Conservation (phyloP, 164 flowering plant species). For the Vitis riparia region DNA sequence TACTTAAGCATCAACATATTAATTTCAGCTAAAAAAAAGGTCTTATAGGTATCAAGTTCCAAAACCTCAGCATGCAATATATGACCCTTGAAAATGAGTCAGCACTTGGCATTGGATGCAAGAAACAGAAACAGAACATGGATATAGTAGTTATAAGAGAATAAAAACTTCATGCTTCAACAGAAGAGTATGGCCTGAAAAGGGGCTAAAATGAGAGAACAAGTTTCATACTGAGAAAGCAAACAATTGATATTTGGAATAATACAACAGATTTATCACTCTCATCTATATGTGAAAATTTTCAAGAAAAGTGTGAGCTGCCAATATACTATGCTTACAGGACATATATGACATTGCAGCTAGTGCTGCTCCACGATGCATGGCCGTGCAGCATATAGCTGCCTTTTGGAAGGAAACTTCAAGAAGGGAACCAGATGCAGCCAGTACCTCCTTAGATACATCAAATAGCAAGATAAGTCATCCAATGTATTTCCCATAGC, state of each 20-base stretch:
- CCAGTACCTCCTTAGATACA: slow-evolving; percentile 70
- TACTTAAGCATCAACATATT: too few species aligned
- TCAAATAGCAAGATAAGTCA: slow-evolving; percentile 1
- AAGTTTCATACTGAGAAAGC: neutral
- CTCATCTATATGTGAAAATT: neutral
- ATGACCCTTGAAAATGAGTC: neutral
- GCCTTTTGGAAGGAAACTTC: slow-evolving; percentile 94
- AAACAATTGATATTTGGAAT: too few species aligned
- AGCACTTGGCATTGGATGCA: too few species aligned
- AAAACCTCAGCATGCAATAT: neutral
- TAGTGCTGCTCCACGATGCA: slow-evolving; percentile 98
- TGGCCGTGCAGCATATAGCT: slow-evolving; percentile 93
- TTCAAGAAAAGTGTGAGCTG: too few species aligned
- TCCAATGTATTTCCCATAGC: neutral
- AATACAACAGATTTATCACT: neutral
- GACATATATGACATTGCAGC: slow-evolving; percentile 97
- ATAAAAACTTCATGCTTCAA: too few species aligned
- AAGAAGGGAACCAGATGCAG: slow-evolving; percentile 72
- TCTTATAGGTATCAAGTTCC: neutral
- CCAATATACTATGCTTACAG: slow-evolving; percentile 44
- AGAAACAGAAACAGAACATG: too few species aligned
- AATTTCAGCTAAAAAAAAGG: too few species aligned
- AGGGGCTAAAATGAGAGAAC: neutral
- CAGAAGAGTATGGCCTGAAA: neutral
- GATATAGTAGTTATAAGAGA: too few species aligned